phyloP scores from a whole-genome alignment of 768 basidiomycete genomes.

The Suillus weaverae region DNA sequence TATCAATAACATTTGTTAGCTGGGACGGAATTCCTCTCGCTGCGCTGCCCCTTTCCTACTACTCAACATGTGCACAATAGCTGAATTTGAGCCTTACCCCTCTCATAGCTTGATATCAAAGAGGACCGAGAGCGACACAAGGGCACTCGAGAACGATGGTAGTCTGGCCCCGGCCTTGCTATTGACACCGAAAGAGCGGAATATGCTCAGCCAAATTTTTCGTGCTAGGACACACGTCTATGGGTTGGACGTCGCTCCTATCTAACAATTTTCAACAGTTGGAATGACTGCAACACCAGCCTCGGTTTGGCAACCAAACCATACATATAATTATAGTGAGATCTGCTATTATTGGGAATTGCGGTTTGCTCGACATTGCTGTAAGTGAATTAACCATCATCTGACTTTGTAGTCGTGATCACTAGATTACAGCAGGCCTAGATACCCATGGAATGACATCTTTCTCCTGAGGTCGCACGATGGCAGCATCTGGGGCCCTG shows the following conservation, averaged over 20 bases:
- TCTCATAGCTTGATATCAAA: slow-evolving; percentile 63
- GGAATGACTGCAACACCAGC: too few species aligned
- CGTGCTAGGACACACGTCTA: too few species aligned
- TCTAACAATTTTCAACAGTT: too few species aligned
- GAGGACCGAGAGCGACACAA: slow-evolving; percentile 90
- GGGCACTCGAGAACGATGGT: slow-evolving; percentile 79
- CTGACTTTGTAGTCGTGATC: neutral
- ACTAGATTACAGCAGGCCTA: neutral
- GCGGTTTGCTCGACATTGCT: too few species aligned
- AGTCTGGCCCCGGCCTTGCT: slow-evolving; percentile 35
- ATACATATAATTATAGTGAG: too few species aligned
- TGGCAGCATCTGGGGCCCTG: neutral
- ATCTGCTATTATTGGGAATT: too few species aligned
- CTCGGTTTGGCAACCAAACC: too few species aligned
- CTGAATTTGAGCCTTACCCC: slow-evolving; percentile 28
- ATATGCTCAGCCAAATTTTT: too few species aligned
- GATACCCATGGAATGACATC: neutral
- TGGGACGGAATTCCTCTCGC: neutral
- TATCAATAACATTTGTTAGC: neutral
- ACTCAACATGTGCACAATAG: slow-evolving; percentile 17
- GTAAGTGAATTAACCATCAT: neutral
- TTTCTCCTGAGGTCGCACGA: neutral
- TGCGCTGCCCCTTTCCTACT: neutral
- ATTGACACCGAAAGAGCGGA: neutral
- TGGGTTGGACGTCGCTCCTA: too few species aligned